A percentile compares a stretch with the other conserved stretches of the same genome.
Conservation (phyloP, 176 grass and related monocot genomes). For the Typha latifolia region DNA sequence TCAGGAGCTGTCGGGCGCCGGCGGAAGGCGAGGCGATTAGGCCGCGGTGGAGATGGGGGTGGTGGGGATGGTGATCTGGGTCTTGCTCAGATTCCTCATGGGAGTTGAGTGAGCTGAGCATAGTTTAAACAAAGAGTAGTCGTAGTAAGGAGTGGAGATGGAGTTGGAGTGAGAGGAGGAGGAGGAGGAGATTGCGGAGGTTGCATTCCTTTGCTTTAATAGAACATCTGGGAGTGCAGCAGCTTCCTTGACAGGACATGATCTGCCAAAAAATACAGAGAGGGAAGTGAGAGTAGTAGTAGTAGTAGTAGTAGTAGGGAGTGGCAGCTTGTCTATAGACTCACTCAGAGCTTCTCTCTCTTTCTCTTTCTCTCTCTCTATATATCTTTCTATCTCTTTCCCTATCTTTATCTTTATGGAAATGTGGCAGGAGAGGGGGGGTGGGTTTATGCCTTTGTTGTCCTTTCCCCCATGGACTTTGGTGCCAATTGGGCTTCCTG, state of each 20-base stretch:
- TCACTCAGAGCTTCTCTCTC: slow-evolving; percentile 34
- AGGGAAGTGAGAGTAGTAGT: slow-evolving; percentile 32
- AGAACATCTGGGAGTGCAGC: slow-evolving; percentile 63
- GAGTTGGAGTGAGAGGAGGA: slow-evolving; percentile 25
- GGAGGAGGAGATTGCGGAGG: slow-evolving; percentile 16
- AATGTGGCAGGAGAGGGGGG: slow-evolving; percentile 27
- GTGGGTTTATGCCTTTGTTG: slow-evolving; percentile 41
- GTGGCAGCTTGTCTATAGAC: slow-evolving; percentile 47
- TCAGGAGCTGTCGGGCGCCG: slow-evolving; percentile 8
- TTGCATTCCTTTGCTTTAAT: slow-evolving; percentile 50
- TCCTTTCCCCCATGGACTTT: slow-evolving; percentile 53
- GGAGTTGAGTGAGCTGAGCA: slow-evolving; percentile 79
- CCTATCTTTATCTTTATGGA: background rate
- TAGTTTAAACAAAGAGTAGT: slow-evolving; percentile 21
- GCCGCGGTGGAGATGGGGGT: background rate
- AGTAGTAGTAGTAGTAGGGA: slow-evolving; percentile 23
- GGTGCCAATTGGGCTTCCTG: slow-evolving; percentile 16
- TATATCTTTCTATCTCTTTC: too few species aligned
- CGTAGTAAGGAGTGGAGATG: slow-evolving; percentile 3
- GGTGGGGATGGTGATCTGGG: slow-evolving; percentile 12
- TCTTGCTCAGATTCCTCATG: slow-evolving; percentile 23
- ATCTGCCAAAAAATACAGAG: slow-evolving; percentile 80
- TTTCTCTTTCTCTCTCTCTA: slow-evolving; percentile 13
- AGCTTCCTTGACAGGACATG: slow-evolving; percentile 98
- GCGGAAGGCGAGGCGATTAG: slow-evolving; percentile 17